Base-by-base conservation (phyloP, 306 rosid genomes). In the Datisca glomerata region DNA sequence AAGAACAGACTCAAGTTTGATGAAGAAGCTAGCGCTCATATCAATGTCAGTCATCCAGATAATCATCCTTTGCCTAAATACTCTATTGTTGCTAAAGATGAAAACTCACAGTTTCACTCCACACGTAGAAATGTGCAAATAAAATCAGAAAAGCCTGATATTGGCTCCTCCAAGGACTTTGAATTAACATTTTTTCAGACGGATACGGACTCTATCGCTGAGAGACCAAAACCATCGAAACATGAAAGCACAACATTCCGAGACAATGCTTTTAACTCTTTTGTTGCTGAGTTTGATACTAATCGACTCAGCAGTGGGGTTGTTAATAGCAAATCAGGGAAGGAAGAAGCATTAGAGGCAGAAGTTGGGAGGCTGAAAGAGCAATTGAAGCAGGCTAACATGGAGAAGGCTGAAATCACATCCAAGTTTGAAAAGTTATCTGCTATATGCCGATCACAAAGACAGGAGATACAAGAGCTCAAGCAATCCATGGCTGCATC, bases 401-500 rank as follows among this genome's bases (percentile, higher is more conserved):
- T 61, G 34, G 86, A 83, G 64, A 89, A 75, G 63, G 67, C 79
- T 59, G 98, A 89, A 77, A 80, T 89, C 36, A 77, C 86, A 29
- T 73, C 86, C 7, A 89, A 89, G 68, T 89, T 60, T 51, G 98
- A 89, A 68, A 89, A 89, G 73, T 74, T 89, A 25, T 74, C 98
- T 45, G 84, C 93, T 24, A 89, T 89, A 45, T 89, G 98, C 49
- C 76, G 98, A 47, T 82, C 98, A 5, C 98, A 84, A 24, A 72
- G 98, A 73, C 98, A 74, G 62, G 95, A 89, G 68, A 47, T 89
- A 27, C 95, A 80, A 71, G 98, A 89, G 25, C 93, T 89, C 50
- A 89, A 77, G 77, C 95, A 84, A 65, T 67, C 72, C 45, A 70
- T 84, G 31, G 74, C 93, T 18, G 70, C 84, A 38, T 82, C 89